Percentiles rank a stretch among this genome's conserved stretches.
Conservation (phyloP, 164 flowering plant species). For the Vitis rupestris region DNA sequence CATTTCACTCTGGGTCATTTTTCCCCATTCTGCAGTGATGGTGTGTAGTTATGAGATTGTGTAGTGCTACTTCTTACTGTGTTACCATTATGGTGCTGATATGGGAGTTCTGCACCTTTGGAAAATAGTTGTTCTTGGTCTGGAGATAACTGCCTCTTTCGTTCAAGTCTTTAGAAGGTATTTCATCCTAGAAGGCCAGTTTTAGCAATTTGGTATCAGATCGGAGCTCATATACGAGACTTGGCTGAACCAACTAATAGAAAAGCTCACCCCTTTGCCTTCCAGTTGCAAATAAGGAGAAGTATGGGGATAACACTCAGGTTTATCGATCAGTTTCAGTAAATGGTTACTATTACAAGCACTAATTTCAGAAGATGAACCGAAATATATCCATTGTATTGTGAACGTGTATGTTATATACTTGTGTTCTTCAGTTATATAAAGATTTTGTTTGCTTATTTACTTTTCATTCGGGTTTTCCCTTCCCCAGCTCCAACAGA, state of each 20-base stretch:
- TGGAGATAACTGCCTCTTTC: neutral
- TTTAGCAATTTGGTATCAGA: neutral
- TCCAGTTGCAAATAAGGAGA: conserved; percentile 11
- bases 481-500: neutral
- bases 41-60: conserved; percentile 33
- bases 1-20: conserved; percentile 21
- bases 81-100: conserved; percentile 12
- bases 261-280: conserved; percentile 19
- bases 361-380: conserved; percentile 31
- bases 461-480: neutral
- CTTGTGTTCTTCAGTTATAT: conserved; percentile 16
- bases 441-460: conserved; percentile 11
- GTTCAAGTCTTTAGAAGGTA: neutral
- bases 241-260: conserved; percentile 17
- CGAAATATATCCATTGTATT: conserved; percentile 22
- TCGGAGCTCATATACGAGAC: conserved; percentile 5
- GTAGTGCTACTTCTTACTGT: conserved; percentile 17
- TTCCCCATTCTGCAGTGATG: conserved; percentile 9
- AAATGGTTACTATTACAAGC: conserved; percentile 20
- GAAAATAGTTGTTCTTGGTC: neutral
- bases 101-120: conserved; percentile 6
- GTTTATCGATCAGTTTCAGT: conserved; percentile 15
- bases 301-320: conserved; percentile 21
- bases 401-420: conserved; percentile 26
- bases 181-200: neutral